These are phyloP conservation scores for Clonostachys rhizophaga DNA, from an alignment of 2,329 filamentous ascomycete genomes.

Conservation along the genomic window DNA sequence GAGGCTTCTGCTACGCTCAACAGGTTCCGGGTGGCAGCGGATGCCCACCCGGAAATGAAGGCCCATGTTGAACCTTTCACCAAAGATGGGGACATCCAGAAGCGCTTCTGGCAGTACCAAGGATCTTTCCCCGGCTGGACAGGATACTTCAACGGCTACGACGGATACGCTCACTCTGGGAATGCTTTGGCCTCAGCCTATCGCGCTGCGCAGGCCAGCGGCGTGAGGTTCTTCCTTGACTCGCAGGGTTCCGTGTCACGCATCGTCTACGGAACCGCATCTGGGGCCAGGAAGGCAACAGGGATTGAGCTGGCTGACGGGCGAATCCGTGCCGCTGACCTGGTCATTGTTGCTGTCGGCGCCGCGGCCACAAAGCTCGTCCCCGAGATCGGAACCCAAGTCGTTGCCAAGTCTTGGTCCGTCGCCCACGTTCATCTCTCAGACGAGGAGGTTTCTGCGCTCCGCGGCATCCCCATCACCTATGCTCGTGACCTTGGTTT, in stretches of 20 bases:
- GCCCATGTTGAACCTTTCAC: slow-evolving; percentile 11
- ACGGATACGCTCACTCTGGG: slow-evolving; percentile 51
- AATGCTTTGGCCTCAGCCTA: slow-evolving; percentile 45
- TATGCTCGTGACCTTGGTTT: slow-evolving; percentile 59
- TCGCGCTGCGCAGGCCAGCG: slow-evolving; percentile 24
- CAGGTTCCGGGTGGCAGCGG: slow-evolving; percentile 7
- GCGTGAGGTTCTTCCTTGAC: slow-evolving; percentile 30
- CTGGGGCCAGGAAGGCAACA: slow-evolving; percentile 8
- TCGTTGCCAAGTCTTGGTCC: slow-evolving; percentile 53
- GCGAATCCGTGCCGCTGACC: slow-evolving; percentile 19
- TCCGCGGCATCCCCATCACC: slow-evolving; percentile 55
- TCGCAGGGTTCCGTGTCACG: slow-evolving; percentile 9
- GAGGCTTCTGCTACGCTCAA: slow-evolving; percentile 38
- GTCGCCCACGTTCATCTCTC: slow-evolving; percentile 56
- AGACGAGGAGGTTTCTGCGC: slow-evolving; percentile 42
- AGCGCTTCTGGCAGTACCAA: slow-evolving; percentile 27
- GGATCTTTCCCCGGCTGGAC: slow-evolving; percentile 45
- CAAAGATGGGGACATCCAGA: slow-evolving; percentile 29
- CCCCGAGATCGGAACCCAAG: slow-evolving; percentile 42
- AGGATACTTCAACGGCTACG: slow-evolving; percentile 54
- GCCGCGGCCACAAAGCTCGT: slow-evolving; percentile 40
- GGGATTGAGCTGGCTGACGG: slow-evolving; percentile 5
- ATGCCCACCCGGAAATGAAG: too few species aligned
- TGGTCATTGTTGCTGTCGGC: slow-evolving; percentile 47
- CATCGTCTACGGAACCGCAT: slow-evolving; percentile 6